A percentile compares a stretch with the other conserved stretches of the same genome.
Evolutionary conservation across 768 basidiomycete genomes (phyloP).

Genomic region (Exsudoporus frostii): DNA sequence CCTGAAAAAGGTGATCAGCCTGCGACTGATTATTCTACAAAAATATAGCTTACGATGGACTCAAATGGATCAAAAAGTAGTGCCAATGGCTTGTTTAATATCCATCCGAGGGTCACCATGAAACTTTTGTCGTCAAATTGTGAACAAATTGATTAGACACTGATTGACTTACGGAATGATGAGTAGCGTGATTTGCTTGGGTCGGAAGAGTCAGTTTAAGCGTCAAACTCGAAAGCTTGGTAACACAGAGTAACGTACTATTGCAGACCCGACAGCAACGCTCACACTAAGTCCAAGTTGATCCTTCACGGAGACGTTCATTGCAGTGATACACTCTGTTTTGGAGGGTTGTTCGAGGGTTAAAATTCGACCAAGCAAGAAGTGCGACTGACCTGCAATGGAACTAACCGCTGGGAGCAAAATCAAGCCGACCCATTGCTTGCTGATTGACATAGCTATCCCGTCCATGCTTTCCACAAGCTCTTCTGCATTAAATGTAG

Average conservation of each 20-base stretch:
- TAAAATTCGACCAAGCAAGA: neutral
- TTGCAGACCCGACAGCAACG: slow-evolving; percentile 77
- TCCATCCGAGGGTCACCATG: slow-evolving; percentile 77
- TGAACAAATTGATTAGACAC: neutral
- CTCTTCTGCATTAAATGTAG: slow-evolving; percentile 63
- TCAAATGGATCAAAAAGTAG: slow-evolving; percentile 90
- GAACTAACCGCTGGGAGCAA: slow-evolving; percentile 82
- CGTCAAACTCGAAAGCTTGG: neutral
- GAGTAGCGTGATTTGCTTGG: slow-evolving; percentile 78
- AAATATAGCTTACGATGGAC: slow-evolving; percentile 50
- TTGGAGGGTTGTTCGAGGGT: neutral
- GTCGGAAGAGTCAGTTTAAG: neutral
- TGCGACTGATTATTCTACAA: neutral
- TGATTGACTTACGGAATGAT: slow-evolving; percentile 66
- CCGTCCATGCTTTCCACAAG: slow-evolving; percentile 85
- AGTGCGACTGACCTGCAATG: slow-evolving; percentile 56
- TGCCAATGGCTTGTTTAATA: slow-evolving; percentile 72
- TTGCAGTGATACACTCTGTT: slow-evolving; percentile 81
- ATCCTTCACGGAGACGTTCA: slow-evolving; percentile 84
- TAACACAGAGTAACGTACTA: slow-evolving; percentile 42
- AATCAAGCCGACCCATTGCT: slow-evolving; percentile 88
- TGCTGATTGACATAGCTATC: slow-evolving; percentile 65
- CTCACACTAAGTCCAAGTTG: slow-evolving; percentile 81
- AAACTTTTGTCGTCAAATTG: slow-evolving; percentile 41
- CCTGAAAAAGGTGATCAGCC: slow-evolving; percentile 21